Base-by-base conservation (phyloP, 148 eudicot species). In the Linanthus parryae region DNA sequence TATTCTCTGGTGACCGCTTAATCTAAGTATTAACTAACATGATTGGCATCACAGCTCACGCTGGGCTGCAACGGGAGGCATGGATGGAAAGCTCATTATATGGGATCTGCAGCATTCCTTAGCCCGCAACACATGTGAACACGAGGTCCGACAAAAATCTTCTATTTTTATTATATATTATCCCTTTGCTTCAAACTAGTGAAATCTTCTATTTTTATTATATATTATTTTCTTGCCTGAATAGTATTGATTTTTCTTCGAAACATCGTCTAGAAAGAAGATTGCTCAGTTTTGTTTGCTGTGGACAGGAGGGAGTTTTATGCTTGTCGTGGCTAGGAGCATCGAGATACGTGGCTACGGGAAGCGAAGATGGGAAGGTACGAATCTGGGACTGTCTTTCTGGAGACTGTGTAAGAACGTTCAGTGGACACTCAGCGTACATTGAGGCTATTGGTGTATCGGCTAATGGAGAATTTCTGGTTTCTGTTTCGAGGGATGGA, bases 61-160 rank as follows among this genome's bases (percentile, higher is more conserved):
- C 13, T 82, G 85, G 88, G 98, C 82, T 38, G 98, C 96, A 52
- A 79, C 96, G 0, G 98, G 96, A 44, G 65, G 95, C 76, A 63
- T 87, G 80, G 98, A 91, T 61, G 56, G 75, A 33, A 91, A 79
- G 64, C 89, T 91, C 11, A 74, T 86, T 10, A 52, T 91, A 17
- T 91, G 98, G 98, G 96, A 91, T 74, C 56, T 84, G 48, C 90
- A 81, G 44, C 85, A 71, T 63, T 69, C 75, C 34, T 59, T 57
- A 18, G 73, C 85, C 20, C 84, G 98, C 38, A 78, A 58, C 63
- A 70, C 82, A 17, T 87, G 86, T 68, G 75, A 61, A 12, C 95
- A 91, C 10, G 87, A 86, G 98, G 98, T 91, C n/a, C n/a, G n/a
- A n/a, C n/a, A n/a, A n/a, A n/a, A n/a, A n/a, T n/a, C n/a, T n/a